Conservation (phyloP, 495 filamentous ascomycete species). For the Cenococcum geophilum region DNA sequence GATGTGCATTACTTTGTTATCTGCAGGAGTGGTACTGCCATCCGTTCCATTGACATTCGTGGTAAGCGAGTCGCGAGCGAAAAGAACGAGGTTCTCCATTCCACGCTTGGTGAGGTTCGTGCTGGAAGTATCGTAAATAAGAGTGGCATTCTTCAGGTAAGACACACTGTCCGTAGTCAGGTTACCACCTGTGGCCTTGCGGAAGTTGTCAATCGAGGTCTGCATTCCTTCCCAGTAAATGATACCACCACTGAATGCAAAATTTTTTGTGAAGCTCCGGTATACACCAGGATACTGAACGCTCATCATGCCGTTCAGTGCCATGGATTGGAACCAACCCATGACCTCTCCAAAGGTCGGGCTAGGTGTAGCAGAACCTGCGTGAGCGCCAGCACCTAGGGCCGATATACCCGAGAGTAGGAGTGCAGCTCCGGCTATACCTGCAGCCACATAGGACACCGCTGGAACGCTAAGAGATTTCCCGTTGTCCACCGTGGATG, state of each 20-base stretch:
- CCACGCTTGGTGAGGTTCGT: slow-evolving; percentile 49
- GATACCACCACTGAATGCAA: slow-evolving; percentile 83
- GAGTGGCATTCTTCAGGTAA: slow-evolving; percentile 65
- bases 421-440: slow-evolving; percentile 80
- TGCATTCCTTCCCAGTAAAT: slow-evolving; percentile 79
- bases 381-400: slow-evolving; percentile 52
- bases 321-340: slow-evolving; percentile 86
- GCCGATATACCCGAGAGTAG: slow-evolving; percentile 68
- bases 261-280: slow-evolving; percentile 82
- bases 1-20: slow-evolving; percentile 43
- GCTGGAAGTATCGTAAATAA: slow-evolving; percentile 54
- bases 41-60: slow-evolving; percentile 44
- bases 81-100: slow-evolving; percentile 46
- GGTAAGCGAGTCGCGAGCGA: slow-evolving; percentile 46
- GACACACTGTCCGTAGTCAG: slow-evolving; percentile 70
- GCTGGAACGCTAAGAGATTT: slow-evolving; percentile 69
- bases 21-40: background rate
- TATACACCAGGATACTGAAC: slow-evolving; percentile 83
- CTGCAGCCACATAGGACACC: slow-evolving; percentile 78
- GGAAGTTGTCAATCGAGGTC: slow-evolving; percentile 77
- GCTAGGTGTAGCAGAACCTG: slow-evolving; percentile 62
- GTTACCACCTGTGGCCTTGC: slow-evolving; percentile 75
- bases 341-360: slow-evolving; percentile 84
- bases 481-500: slow-evolving; percentile 77
- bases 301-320: slow-evolving; percentile 92